These are phyloP conservation scores for Paracoccidioides brasiliensis DNA, from an alignment of 2,329 filamentous ascomycete species.

Conservation along the genomic window DNA sequence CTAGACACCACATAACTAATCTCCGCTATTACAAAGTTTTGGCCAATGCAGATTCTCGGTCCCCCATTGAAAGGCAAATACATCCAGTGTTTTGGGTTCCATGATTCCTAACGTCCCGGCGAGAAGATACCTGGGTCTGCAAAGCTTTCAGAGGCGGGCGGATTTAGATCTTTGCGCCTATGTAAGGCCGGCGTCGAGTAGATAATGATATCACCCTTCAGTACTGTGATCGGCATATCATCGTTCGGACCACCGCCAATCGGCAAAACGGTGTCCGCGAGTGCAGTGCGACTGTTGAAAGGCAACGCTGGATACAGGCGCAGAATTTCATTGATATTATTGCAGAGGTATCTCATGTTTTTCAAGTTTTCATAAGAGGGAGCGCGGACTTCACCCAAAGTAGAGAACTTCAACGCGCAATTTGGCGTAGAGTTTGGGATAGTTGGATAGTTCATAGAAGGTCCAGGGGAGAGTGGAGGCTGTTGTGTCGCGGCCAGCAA, in stretches of 20 bases:
- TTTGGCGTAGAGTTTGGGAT: slow-evolving; percentile 23
- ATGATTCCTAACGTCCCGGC: slow-evolving; percentile 53
- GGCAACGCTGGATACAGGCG: slow-evolving; percentile 36
- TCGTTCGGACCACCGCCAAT: slow-evolving; percentile 49
- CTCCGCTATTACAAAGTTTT: slow-evolving; percentile 71
- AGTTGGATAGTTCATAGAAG: slow-evolving; percentile 35
- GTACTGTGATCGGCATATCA: slow-evolving; percentile 48
- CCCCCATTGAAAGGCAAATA: slow-evolving; percentile 66
- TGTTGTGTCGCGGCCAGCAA: slow-evolving; percentile 43
- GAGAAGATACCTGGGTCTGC: slow-evolving; percentile 42
- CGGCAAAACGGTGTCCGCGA: slow-evolving; percentile 32
- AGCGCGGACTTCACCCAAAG: slow-evolving; percentile 6
- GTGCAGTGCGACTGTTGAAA: slow-evolving; percentile 30
- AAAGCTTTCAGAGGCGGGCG: slow-evolving; percentile 32
- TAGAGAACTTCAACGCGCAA: slow-evolving; percentile 23
- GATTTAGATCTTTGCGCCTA: slow-evolving; percentile 49
- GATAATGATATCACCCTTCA: slow-evolving; percentile 50
- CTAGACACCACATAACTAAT: slow-evolving; percentile 53
- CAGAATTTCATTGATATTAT: slow-evolving; percentile 24
- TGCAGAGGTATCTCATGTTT: slow-evolving; percentile 14
- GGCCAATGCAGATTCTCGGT: slow-evolving; percentile 60
- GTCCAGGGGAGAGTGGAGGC: slow-evolving; percentile 34
- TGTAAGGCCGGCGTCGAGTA: slow-evolving; percentile 65
- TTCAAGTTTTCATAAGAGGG: slow-evolving; percentile 16
- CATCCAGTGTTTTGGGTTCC: slow-evolving; percentile 54